Evolutionary conservation across 345 rosid genomes (phyloP), one percentile per base, ranked within the genome.

Genomic region (Sonneratia alba): DNA sequence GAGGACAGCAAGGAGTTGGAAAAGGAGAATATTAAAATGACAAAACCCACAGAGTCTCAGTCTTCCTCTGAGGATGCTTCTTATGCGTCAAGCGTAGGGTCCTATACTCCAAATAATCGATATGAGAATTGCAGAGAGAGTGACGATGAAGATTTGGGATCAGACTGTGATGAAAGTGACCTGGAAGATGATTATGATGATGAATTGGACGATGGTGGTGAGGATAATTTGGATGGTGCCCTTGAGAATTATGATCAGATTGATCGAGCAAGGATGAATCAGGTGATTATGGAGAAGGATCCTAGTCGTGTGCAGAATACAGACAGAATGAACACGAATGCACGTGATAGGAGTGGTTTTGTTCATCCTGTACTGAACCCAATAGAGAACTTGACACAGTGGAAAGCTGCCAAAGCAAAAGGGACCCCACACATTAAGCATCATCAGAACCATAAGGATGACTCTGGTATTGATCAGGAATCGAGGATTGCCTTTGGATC

Each of bases 311-410:
- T 67, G 51, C 73, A 64, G 77, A 77, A 83, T 75, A 70, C 76
- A 40, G 76, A 61, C 59, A 68, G 70, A 65, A 63, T 53, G 47
- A 72, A 78, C 78, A 80, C 71, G 56, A 80, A 71, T 75, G 86
- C 72, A 66, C 78, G 85, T 69, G 86, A 79, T 71, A 83, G 85
- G 75, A 81, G 84, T 73, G 75, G 73, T 72, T 84, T 85, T 77
- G 85, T 80, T 40, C 89, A 86, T 76, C 75, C 89, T 53, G 94
- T 92, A 73, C 73, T 95, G 79, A 87, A 86, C 76, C 97, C 99
- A 1, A 96, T 95, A 38, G 97, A 92, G 79, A 95, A 92, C 79
- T 86, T 92, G n/a, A 81, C 87, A 74, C 99, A 92, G 78, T 95
- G 98, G 99, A 92, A 83, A 76, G 86, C 92, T 24, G 85, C 86